Conservation (phyloP, 1,284 basidiomycete species). For the Athelia psychrophila region DNA sequence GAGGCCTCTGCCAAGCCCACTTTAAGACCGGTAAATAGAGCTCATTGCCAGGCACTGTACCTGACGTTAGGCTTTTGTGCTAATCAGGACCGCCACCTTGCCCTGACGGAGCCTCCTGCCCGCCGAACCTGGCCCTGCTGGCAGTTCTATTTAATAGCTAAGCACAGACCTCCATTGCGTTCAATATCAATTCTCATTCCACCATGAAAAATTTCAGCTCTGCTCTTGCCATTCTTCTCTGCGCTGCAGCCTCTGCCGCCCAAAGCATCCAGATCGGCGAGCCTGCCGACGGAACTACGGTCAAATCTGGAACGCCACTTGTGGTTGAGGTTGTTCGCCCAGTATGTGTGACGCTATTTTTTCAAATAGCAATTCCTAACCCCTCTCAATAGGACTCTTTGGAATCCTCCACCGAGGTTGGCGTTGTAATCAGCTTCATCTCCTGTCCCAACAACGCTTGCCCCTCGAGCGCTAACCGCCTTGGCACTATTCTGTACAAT, state of each 20-base stretch:
- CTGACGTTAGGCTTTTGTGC: too few species aligned
- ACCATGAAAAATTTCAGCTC: too few species aligned
- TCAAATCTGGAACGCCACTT: conserved; percentile 34
- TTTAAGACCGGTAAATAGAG: too few species aligned
- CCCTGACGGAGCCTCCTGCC: too few species aligned
- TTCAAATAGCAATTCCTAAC: background rate
- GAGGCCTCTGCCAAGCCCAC: too few species aligned
- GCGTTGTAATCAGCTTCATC: conserved; percentile 38
- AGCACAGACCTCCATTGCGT: too few species aligned
- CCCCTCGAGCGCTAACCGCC: conserved; percentile 23
- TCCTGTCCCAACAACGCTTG: conserved; percentile 30
- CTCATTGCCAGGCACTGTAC: too few species aligned
- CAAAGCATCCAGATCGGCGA: conserved; percentile 37
- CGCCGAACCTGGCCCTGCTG: too few species aligned
- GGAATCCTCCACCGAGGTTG: conserved; percentile 37
- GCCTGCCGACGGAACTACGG: conserved; percentile 29
- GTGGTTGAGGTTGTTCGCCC: conserved; percentile 41
- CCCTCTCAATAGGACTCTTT: conserved; percentile 31
- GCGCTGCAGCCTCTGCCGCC: conserved; percentile 23
- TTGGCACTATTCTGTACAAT: conserved; percentile 46
- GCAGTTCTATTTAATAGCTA: too few species aligned
- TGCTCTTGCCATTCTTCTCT: too few species aligned
- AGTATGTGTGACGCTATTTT: conserved; percentile 28
- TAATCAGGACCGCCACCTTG: too few species aligned
- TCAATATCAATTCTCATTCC: too few species aligned